Base-by-base conservation (phyloP, 257 asterid genomes). In the Nicotiana paniculata region DNA sequence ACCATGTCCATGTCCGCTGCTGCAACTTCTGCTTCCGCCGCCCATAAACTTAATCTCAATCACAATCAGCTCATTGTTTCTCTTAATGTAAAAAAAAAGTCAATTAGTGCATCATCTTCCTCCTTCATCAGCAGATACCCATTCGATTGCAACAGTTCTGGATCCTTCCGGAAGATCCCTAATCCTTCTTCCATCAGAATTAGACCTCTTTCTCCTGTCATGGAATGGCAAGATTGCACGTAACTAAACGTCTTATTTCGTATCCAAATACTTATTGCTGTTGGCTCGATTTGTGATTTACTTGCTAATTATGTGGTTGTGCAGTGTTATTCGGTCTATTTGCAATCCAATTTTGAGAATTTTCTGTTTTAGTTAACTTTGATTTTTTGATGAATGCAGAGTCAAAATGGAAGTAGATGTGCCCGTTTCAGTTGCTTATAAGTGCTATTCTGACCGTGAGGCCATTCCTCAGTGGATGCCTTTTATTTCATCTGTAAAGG, bases 401-500 rank as follows among this genome's bases (percentile, higher is more conserved):
- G 99, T 91, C 39, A 93, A 91, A 88, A 90, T 86, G 98, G 97
- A 91, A 63, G 81, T 92, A 17, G 96, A 89, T 81, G 97, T 96
- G 67, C 97, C 99, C 57, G 77, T 24, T 89, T 91, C 99, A n/a
- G 92, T 91, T 82, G 98, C 99, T 83, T 96, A 96, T 83, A 76
- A 83, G 6, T 93, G 98, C 84, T 96, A 96, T 84, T 89, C 94
- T 57, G 99, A 96, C 83, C 98, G 97, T 55, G 95, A 96, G 87
- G 92, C 97, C 67, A 92, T 96, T 83, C 90, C 99, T 82, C 89
- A 88, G 69, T 96, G 99, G 99, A 93, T 96, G 99, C 99, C 99
- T 9, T 96, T 96, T 89, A 96, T 96, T 90, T 92, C 98, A 17
- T 69, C 97, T 16, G 98, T 95, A 5, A 89, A 91, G 97, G 98